phyloP scores from a whole-genome alignment of 2,329 filamentous ascomycete species.

The Trichoderma asperellum region DNA sequence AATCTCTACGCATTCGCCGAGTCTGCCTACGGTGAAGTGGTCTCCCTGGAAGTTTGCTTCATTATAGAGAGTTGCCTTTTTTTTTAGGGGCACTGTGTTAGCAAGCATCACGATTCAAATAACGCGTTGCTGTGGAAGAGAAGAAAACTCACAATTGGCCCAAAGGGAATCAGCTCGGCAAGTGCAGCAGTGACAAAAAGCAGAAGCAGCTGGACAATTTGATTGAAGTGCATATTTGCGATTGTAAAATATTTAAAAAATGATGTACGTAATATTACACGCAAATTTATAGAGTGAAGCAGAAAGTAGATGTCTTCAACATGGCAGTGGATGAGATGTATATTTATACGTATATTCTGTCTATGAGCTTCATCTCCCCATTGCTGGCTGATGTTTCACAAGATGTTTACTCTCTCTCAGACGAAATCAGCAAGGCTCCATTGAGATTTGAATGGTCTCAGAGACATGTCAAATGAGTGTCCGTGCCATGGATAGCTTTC shows the following conservation, averaged over 20 bases:
- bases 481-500: not conserved
- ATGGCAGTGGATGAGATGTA: not conserved
- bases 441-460: not conserved
- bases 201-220: not conserved
- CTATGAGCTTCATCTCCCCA: not conserved
- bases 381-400: not conserved
- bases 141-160: not conserved
- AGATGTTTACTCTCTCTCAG: not conserved
- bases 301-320: not conserved
- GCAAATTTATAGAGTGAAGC: not conserved
- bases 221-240: conserved; percentile 1
- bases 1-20: not conserved
- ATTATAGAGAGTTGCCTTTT: conserved; percentile 1
- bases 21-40: not conserved
- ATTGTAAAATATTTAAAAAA: not conserved
- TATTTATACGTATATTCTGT: not conserved
- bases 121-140: too few species aligned
- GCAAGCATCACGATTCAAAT: not conserved
- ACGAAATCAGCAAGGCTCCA: not conserved
- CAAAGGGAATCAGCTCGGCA: not conserved
- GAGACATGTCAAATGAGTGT: not conserved
- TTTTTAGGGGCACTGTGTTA: not conserved
- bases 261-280: too few species aligned
- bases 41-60: not conserved
- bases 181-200: not conserved